Evolutionary conservation across 2,329 filamentous ascomycete genomes (phyloP), one percentile per base, ranked within the genome.

Genomic region (Trichoderma afroharzianum): DNA sequence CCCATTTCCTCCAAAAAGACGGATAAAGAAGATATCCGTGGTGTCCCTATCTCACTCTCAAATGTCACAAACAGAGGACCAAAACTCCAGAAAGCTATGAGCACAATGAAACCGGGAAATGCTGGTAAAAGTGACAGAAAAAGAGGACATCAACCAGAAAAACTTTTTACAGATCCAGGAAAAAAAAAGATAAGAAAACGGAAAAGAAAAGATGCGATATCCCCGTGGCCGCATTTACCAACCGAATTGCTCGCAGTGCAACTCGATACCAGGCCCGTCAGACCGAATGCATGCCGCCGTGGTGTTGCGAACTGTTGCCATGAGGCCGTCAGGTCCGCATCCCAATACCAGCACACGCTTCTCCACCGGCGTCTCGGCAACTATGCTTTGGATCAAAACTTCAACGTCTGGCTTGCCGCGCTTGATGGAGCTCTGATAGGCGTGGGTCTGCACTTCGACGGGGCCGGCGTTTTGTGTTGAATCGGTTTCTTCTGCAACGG

Each of bases 241-340:
- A 6, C 80, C 83, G 76, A 86, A 86, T 57, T 83, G 78, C 77
- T 87, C 85, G 67, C 82, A 83, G 77, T 87, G 84, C 15, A 87
- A 77, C 73, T 85, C 84, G 4, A 87, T 77, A 30, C 81, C 81
- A 2, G 84, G 83, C 1, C 84, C 84, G 8, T 80, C 78, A 0
- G 76, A 66, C 26, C 76, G 79, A 61, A 87, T 85, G 68, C 78
- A 80, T 14, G 75, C 75, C 1, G 83, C 82, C 0, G 82, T 78
- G 2, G 82, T 81, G 66, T 83, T 81, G 30, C 85, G 82, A 43
- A 85, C 81, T 28, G 79, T 74, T 26, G 78, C 76, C 80, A 85
- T 84, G 63, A 87, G 75, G 6, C 77, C 76, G 4, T 78, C 78
- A 1, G 85, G 85, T 1, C 85, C 85, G 78, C 85, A 87, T 11